Evolutionary conservation across 2,329 filamentous ascomycete genomes (phyloP), one percentile per base, ranked within the genome.

Genomic region (Ascochyta rabiei): DNA sequence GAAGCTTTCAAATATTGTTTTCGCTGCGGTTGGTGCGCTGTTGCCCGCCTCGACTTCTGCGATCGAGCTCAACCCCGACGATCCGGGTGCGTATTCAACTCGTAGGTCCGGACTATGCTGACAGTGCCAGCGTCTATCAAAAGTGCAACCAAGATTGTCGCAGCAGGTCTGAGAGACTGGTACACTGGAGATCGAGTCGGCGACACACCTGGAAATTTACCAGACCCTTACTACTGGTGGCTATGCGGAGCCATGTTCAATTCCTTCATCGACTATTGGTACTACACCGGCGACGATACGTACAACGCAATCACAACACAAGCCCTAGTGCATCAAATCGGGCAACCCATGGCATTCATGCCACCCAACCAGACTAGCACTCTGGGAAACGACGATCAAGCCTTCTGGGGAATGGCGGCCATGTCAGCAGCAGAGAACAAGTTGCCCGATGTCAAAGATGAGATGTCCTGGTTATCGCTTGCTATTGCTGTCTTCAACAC

Each of bases 251-350:
- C 72, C 50, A 74, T 76, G 69, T 75, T 70, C 50, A 64, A 57
- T 34, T 55, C 69, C 7, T 62, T 75, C 47, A 66, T 75, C 45
- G 70, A 75, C 50, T 75, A 75, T 53, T 75, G 70, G 71, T 71
- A 74, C 39, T 74, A 74, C 52, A 74, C 72, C 5, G 70, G 70
- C 26, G 71, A 75, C 53, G 55, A 66, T 40, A 55, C 59, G 37
- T 75, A 72, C 55, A 75, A 75, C 37, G 59, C 59, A 5, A 73
- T 74, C 35, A 69, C 68, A 5, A 59, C 46, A 21, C 69, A 72
- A 60, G 91, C 84, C 5, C 81, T 96, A 58, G 80, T 91, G 26
- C 86, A 84, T 68, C 91, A 96, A 72, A 85, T 87, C 44, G 90
- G 90, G 34, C 80, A 83, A 1, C 56, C 56, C 1, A 78, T 86